Percentiles rank a stretch among this genome's conserved stretches.
phyloP scores from a whole-genome alignment of 225 moss, liverwort and hornwort genomes.

The Anthoceros angustus region DNA sequence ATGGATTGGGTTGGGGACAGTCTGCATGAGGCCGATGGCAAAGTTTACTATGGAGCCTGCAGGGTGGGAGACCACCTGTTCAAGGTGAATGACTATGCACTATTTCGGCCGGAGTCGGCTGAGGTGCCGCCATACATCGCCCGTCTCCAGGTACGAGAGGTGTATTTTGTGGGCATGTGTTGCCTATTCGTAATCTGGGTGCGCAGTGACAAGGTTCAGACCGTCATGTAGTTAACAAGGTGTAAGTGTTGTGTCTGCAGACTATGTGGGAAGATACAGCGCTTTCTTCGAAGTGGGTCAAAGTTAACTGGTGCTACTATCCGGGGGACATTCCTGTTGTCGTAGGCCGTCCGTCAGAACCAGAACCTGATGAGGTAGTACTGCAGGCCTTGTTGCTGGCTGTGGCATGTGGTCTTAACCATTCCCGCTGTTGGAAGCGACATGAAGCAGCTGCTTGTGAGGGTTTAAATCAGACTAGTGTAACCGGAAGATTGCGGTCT shows the following conservation, averaged over 20 bases:
- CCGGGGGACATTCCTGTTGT: slow-evolving; percentile 36
- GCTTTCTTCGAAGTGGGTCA: slow-evolving; percentile 39
- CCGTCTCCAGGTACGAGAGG: slow-evolving; percentile 28
- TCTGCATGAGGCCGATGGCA: slow-evolving; percentile 21
- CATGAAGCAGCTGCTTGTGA: not conserved
- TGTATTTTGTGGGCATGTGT: not conserved
- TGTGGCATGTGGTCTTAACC: not conserved
- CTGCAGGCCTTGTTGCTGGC: not conserved
- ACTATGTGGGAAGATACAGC: slow-evolving; percentile 37
- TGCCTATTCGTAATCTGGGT: not conserved
- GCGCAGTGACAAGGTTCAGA: not conserved
- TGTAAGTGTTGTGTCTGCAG: slow-evolving; percentile 17
- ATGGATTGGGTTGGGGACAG: slow-evolving; percentile 44
- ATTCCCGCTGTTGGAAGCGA: not conserved
- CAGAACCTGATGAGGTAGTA: slow-evolving; percentile 28
- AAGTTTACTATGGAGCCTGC: slow-evolving; percentile 32
- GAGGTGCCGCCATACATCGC: slow-evolving; percentile 46
- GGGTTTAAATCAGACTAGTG: not conserved
- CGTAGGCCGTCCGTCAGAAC: slow-evolving; percentile 30
- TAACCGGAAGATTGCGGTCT: not conserved
- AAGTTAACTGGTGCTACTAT: slow-evolving; percentile 66
- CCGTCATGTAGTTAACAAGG: slow-evolving; percentile 2
- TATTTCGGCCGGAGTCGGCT: slow-evolving; percentile 33
- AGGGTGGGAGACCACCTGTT: slow-evolving; percentile 33
- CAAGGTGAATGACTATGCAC: slow-evolving; percentile 30